Percentiles rank a stretch among this genome's conserved stretches.
These are phyloP conservation scores for Dictyostelium firmibasis DNA, from an alignment of 78 protist species.

Conservation along the genomic window DNA sequence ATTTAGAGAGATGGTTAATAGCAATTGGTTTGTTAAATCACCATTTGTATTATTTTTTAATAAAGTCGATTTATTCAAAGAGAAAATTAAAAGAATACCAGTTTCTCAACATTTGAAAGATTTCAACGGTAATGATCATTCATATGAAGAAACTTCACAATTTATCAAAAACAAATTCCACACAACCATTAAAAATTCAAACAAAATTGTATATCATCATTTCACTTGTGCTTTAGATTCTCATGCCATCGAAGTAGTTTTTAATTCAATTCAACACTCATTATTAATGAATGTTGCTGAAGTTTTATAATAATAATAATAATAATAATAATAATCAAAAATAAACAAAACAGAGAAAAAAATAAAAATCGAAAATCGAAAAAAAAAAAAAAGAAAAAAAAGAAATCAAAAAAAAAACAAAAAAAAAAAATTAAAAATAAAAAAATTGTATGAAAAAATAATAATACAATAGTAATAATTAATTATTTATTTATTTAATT, in stretches of 20 bases:
- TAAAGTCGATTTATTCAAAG: constrained; percentile 87
- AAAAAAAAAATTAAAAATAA: neutral
- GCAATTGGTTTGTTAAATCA: constrained; percentile 78
- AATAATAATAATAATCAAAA: neutral
- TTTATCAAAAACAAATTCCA: constrained; percentile 32
- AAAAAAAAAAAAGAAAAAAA: neutral
- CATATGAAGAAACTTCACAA: constrained; percentile 22
- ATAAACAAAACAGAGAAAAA: neutral
- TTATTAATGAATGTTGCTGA: neutral
- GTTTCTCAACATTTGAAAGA: constrained; percentile 72
- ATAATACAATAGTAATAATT: neutral
- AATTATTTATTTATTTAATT: neutral
- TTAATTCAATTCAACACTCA: constrained; percentile 68
- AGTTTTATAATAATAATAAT: constrained; percentile 4
- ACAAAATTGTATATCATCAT: constrained; percentile 55
- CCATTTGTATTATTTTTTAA: constrained; percentile 84
- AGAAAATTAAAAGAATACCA: constrained; percentile 83
- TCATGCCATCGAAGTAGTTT: constrained; percentile 71
- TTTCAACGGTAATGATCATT: constrained; percentile 52
- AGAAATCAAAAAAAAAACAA: neutral
- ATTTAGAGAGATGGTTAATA: constrained; percentile 87
- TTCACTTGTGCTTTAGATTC: constrained; percentile 88
- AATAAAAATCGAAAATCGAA: neutral
- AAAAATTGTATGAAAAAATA: neutral
- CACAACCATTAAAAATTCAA: neutral